Base-by-base conservation (phyloP, 805 yeast species). In the Ogataea salicorniae region DNA sequence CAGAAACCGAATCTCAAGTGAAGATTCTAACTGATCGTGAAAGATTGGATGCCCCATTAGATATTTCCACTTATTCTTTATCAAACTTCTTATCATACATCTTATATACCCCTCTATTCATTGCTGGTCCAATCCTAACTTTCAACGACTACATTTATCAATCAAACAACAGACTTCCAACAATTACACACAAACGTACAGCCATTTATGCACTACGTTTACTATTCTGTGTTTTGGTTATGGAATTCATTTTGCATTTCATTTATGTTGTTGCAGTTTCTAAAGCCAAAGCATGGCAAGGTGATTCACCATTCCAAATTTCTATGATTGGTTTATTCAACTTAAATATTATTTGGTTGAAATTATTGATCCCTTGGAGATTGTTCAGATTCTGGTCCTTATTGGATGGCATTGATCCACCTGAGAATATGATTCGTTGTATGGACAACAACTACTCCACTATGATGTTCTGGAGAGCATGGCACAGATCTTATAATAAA, bases 371-470 rank as follows among this genome's bases (percentile, higher is more conserved):
- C 45, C 99, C 99, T 6, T 94, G 99, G 99, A 76, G 99, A 61
- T 69, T 92, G 42, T 94, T 94, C 70, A 73, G 99, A 52, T 73
- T 92, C 55, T 94, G 99, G 99, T 77, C 94, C 7, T 69, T 94
- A 48, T 55, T 87, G n/a, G 99, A 94, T 65, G 87, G 87, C 0
- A 88, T 92, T 45, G 98, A 94, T 60, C 87, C 98, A 0, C 98
- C 99, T 2, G 99, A 94, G 63, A 94, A 94, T 61, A 94, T 94
- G 98, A 82, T 94, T 47, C 74, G 99, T 49, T 91, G 98, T 63
- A 88, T 94, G 81, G 87, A 89, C 63, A 89, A 94, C 67, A 94
- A 94, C 67, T 94, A 83, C 65, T 85, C 95, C 34, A 94, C 97
- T 0, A 66, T 88, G 51, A 89, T 94, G n/a, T 94, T 94, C 64